Evolutionary conservation across 1,139 yeast genomes (phyloP), one percentile per base, ranked within the genome.

Genomic region (Lodderomyces oxycetoniae): DNA sequence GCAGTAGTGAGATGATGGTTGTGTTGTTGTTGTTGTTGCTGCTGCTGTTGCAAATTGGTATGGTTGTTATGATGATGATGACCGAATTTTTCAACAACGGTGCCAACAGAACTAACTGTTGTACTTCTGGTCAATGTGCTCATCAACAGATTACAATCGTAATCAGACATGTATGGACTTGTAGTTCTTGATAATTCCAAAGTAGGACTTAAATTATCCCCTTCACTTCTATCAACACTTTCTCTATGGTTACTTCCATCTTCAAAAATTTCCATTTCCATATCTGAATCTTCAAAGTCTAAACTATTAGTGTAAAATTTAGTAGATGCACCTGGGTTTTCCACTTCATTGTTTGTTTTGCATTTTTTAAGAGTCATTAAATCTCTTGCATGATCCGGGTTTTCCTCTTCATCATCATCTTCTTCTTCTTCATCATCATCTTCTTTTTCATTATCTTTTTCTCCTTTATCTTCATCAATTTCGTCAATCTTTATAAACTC

Each of bases 51-150:
- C n/a, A 17, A 21, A 15, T 30, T 6, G n/a, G 14, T 12, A 21
- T 47, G 41, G 48, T 46, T 11, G 44, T 46, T 31, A 44, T 7
- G 48, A 22, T 48, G 50, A 11, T 43, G 48, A 27, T 44, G 37
- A n/a, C n/a, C n/a, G n/a, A n/a, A n/a, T n/a, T n/a, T n/a, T n/a
- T n/a, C n/a, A 4, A 57, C 50, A 2, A 32, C 33, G 35, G 55
- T 55, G 29, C 28, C 31, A 31, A 53, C 49, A 16, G 63, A 56
- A 3, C 66, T 59, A 3, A 65, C 67, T 3, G 74, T 67, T n/a
- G 73, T 67, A 7, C 71, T 62, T 36, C 74, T 49, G 1, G 74
- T 67, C 36, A 67, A 55, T 4, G 67, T 47, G 27, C 62, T 48
- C 71, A 66, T 65, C 36, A 67, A 52, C 27, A 64, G 58, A 37